Percentiles rank a stretch among this genome's conserved stretches.
phyloP scores from a whole-genome alignment of 345 rosid genomes.

The Syzygium jambos region DNA sequence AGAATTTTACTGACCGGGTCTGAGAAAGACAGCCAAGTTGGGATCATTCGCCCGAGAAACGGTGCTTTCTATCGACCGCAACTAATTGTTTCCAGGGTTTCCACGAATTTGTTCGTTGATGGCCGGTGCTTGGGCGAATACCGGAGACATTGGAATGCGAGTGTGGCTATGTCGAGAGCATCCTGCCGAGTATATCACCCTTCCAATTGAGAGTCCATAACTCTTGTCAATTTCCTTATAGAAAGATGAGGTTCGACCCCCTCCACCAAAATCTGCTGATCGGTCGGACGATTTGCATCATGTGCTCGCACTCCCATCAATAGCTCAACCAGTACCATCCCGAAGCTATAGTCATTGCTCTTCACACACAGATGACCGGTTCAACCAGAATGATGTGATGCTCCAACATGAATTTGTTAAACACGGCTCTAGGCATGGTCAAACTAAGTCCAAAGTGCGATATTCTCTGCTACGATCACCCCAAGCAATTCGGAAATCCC shows the following conservation, averaged over 20 bases:
- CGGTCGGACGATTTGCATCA: not conserved
- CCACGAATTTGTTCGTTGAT: not conserved
- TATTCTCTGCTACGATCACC: not conserved
- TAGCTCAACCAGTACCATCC: slow-evolving; percentile 1
- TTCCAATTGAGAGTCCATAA: slow-evolving; percentile 1
- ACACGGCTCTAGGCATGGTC: not conserved
- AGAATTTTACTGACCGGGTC: not conserved
- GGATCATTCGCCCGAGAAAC: not conserved
- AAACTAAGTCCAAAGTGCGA: not conserved
- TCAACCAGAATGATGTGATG: not conserved
- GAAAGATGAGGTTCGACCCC: slow-evolving; percentile 7
- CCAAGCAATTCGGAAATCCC: not conserved
- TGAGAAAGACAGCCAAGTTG: too few species aligned
- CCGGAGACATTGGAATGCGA: not conserved
- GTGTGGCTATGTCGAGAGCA: not conserved
- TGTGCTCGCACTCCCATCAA: not conserved
- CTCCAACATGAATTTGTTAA: not conserved
- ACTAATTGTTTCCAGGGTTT: not conserved
- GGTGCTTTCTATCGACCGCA: not conserved
- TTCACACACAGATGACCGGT: slow-evolving; percentile 3
- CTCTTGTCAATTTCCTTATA: not conserved
- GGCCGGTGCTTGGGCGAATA: not conserved
- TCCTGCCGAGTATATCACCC: not conserved
- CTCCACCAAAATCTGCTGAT: not conserved
- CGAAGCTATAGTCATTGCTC: not conserved